Conservation (phyloP, 306 rosid genomes). For the Lagenaria siceraria region DNA sequence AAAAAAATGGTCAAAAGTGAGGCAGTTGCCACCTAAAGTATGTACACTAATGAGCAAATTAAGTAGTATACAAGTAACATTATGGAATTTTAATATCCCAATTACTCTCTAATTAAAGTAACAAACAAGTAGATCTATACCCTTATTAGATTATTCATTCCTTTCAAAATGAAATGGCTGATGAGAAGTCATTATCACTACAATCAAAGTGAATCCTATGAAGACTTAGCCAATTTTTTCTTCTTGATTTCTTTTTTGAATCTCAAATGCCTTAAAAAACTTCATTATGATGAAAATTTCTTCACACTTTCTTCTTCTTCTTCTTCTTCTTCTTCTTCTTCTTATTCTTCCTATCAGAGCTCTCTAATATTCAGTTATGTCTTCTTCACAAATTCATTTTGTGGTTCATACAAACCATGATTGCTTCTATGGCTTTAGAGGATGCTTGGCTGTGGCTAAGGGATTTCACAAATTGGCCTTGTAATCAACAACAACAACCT, state of each 20-base stretch:
- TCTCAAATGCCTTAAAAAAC: not conserved
- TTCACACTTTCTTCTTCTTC: not conserved
- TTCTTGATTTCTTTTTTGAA: not conserved
- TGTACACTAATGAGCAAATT: not conserved
- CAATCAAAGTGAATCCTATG: not conserved
- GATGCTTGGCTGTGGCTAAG: not conserved
- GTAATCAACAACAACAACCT: not conserved
- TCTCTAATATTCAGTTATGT: not conserved
- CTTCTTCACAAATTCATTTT: not conserved
- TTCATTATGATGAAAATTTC: not conserved
- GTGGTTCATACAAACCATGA: not conserved
- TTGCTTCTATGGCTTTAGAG: not conserved
- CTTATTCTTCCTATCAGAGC: not conserved
- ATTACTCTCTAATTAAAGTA: not conserved
- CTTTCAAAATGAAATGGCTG: not conserved
- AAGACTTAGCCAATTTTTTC: not conserved
- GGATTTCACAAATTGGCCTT: not conserved
- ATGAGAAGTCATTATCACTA: not conserved
- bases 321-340: not conserved
- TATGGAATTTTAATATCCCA: not conserved
- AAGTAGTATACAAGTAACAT: not conserved
- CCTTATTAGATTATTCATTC: not conserved
- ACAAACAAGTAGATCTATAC: not conserved
- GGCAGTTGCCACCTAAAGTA: slow-evolving; percentile 1
- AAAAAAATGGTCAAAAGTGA: not conserved